These are phyloP conservation scores for Aspergillus versicolor DNA, from an alignment of 2,329 filamentous ascomycete species.

Conservation along the genomic window DNA sequence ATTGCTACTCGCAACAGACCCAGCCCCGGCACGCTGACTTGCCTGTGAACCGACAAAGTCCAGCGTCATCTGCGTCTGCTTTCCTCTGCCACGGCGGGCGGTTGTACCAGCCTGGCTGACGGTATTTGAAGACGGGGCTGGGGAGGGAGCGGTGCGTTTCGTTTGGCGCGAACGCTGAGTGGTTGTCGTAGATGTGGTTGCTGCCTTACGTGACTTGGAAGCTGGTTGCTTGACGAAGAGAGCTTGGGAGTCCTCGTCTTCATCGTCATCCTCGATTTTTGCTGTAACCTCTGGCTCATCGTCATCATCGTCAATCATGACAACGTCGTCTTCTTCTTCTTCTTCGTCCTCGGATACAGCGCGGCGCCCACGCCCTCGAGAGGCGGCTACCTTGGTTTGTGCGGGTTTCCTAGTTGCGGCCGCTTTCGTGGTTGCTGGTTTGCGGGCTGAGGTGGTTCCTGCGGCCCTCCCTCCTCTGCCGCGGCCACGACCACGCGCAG, in stretches of 20 bases:
- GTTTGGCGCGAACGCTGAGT: conserved; percentile 22
- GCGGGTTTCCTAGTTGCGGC: conserved; percentile 28
- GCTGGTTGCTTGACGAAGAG: conserved; percentile 43
- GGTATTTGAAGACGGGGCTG: conserved; percentile 35
- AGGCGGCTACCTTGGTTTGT: conserved; percentile 15
- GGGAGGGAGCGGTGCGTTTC: conserved; percentile 29
- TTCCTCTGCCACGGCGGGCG: conserved; percentile 25
- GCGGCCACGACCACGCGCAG: conserved; percentile 49
- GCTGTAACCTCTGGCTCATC: conserved; percentile 28
- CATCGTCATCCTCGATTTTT: conserved; percentile 28
- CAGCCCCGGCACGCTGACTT: conserved; percentile 29
- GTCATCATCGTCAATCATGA: conserved; percentile 40
- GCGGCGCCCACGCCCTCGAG: conserved; percentile 29
- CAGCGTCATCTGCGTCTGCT: conserved; percentile 41
- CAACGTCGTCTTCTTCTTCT: conserved; percentile 35
- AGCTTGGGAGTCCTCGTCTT: conserved; percentile 37
- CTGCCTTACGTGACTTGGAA: conserved; percentile 25
- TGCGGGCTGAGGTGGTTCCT: conserved; percentile 37
- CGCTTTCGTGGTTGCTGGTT: conserved; percentile 32
- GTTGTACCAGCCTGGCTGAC: conserved; percentile 25
- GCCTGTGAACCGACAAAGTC: conserved; percentile 42
- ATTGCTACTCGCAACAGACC: conserved; percentile 6
- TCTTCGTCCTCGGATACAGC: conserved; percentile 40
- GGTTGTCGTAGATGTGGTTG: conserved; percentile 20
- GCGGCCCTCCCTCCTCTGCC: conserved; percentile 46